Evolutionary conservation across 139 green algal genomes (phyloP).

Genomic region (Closterium sp.): DNA sequence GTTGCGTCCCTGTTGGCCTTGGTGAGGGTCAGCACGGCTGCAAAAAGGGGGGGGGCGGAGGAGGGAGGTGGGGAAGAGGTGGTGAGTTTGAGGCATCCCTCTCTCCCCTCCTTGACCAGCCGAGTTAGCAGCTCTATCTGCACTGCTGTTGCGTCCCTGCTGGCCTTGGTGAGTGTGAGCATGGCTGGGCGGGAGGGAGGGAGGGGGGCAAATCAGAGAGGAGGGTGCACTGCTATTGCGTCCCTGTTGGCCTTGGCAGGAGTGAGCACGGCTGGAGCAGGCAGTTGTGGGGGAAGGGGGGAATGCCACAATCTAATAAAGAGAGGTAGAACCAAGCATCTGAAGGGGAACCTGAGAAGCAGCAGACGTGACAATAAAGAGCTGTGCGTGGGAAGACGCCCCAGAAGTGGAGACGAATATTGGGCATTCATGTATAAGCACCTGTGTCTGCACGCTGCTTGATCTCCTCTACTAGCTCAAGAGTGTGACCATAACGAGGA

Average conservation of each 20-base stretch:
- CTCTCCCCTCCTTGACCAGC: no score
- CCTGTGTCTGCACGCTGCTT: constrained; percentile 48
- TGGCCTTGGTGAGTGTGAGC: no score
- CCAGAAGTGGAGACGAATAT: neutral
- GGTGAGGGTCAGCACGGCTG: constrained; percentile 33
- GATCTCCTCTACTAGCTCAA: constrained; percentile 40
- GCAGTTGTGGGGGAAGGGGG: no score
- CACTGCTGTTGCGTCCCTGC: constrained; percentile 21
- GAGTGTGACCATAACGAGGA: constrained; percentile 30
- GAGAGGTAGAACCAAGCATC: neutral
- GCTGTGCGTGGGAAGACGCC: no score
- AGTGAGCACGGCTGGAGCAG: constrained; percentile 22
- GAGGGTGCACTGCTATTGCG: neutral
- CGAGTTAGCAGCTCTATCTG: constrained; percentile 21
- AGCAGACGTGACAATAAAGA: neutral
- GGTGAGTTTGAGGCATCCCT: no score
- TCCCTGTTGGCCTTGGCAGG: constrained; percentile 40
- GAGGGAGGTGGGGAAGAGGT: no score
- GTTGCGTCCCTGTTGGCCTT: constrained; percentile 34
- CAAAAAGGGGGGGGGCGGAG: neutral
- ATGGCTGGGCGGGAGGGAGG: neutral
- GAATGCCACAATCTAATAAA: no score
- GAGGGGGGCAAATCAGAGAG: neutral
- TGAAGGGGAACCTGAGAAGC: neutral
- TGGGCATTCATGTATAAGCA: no score